Evolutionary conservation across 106 monocot genomes (phyloP).

Genomic region (Acorus calamus): DNA sequence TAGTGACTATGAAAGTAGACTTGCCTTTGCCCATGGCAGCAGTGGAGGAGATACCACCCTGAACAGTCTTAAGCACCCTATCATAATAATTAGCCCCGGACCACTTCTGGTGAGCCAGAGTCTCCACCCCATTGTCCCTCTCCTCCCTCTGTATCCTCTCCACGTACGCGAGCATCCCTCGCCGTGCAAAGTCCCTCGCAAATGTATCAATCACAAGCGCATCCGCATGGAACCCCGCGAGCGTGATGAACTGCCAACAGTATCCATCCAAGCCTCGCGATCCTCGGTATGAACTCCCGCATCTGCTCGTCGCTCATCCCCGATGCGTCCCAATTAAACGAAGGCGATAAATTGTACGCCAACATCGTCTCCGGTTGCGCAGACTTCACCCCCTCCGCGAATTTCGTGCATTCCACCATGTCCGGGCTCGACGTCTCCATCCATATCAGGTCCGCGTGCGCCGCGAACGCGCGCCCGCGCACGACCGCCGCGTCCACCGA

Average conservation of each 20-base stretch:
- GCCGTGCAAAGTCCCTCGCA: conserved; percentile 56
- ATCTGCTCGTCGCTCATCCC: conserved; percentile 76
- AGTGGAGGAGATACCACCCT: conserved; percentile 92
- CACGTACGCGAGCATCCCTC: conserved; percentile 89
- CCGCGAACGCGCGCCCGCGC: conserved; percentile 59
- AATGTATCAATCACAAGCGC: conserved; percentile 74
- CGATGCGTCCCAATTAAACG: conserved; percentile 96
- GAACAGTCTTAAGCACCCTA: conserved; percentile 73
- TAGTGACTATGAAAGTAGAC: not conserved
- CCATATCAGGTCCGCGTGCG: conserved; percentile 72
- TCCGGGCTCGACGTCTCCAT: conserved; percentile 93
- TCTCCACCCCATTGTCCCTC: conserved; percentile 74
- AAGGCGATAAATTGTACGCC: conserved; percentile 94
- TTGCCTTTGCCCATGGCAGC: conserved; percentile 96
- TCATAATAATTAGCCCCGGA: conserved; percentile 91
- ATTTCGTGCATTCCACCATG: conserved; percentile 53
- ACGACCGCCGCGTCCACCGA: conserved; percentile 69
- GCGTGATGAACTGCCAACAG: conserved; percentile 95
- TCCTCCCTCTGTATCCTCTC: conserved; percentile 97
- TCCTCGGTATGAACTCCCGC: conserved; percentile 71
- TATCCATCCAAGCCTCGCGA: conserved; percentile 80
- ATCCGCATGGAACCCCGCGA: conserved; percentile 86
- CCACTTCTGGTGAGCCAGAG: conserved; percentile 93
- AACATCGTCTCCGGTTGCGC: conserved; percentile 60
- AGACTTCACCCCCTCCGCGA: conserved; percentile 56